Percentiles rank a stretch among this genome's conserved stretches.
phyloP scores from a whole-genome alignment of 1,139 yeast species.

The Suhomyces bolitotheri region DNA sequence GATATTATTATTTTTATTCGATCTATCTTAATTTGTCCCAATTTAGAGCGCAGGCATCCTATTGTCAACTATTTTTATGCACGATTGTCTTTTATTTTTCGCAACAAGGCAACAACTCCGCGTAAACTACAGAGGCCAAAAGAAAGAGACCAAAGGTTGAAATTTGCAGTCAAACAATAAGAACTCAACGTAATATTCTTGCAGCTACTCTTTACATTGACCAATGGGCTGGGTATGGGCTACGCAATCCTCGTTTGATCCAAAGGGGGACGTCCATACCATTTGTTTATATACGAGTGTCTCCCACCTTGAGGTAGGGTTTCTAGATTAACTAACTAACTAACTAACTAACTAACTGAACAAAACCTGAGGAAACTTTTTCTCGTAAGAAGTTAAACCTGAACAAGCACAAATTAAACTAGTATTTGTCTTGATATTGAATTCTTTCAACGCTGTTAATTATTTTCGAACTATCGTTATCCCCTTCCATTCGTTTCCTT shows the following conservation, averaged over 20 bases:
- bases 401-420: constrained; percentile 1
- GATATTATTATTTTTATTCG: not conserved
- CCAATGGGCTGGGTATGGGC: constrained; percentile 1
- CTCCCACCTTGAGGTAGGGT: constrained; percentile 1
- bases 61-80: constrained; percentile 4
- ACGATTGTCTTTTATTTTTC: not conserved
- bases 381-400: constrained; percentile 7
- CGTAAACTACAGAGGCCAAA: constrained; percentile 4
- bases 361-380: constrained; percentile 2
- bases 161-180: constrained; percentile 11
- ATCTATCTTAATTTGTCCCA: not conserved
- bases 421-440: constrained; percentile 4
- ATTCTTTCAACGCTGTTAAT: constrained; percentile 1
- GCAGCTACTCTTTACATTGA: not conserved
- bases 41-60: not conserved
- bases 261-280: constrained; percentile 1
- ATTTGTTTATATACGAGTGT: constrained; percentile 11
- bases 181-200: constrained; percentile 5
- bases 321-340: constrained; percentile 2
- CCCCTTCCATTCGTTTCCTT: constrained; percentile 8
- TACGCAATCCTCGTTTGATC: constrained; percentile 8
- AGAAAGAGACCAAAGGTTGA: constrained; percentile 2
- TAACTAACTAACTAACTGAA: constrained; percentile 13
- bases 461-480: not conserved
- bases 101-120: not conserved